Base-by-base conservation (phyloP, 306 rosid species). In the Rosa rugosa region DNA sequence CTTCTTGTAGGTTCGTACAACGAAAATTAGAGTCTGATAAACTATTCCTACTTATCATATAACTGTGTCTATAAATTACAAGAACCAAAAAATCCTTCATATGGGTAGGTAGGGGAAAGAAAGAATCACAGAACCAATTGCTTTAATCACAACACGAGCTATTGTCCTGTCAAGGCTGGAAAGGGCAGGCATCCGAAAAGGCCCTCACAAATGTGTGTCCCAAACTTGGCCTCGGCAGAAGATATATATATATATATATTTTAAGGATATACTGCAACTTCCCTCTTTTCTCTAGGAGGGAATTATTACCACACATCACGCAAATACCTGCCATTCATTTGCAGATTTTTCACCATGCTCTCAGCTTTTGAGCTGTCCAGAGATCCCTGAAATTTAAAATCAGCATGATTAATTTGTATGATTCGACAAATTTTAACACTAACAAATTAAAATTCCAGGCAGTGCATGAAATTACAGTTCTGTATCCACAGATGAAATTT, bases 271-370 rank as follows among this genome's bases (percentile, higher is more conserved):
- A 76, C 68, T 63, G 56, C 59, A 51, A 68, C 46, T 44, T 54
- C 68, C 6, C n/a, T n/a, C 11, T 40, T 3, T 40, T 22, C 51
- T 17, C 41, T 14, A 2, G 67, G 16, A 27, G 14, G 31, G 47
- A 66, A 45, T 82, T 75, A 71, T 92, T 79, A 93, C 99, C 99
- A 96, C 47, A 96, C 98, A 71, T 96, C 99, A 76, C 99, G 98
- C 88, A 93, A 80, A 85, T 96, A 93, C 81, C 98, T 82, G 66
- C 98, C 98, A 66, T 12, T 89, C 87, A 75, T 90, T 85, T 93
- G 98, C 71, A 96, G 91, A 87, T 83, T 93, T 87, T 96, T 96
- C 77, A 96, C 92, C 94, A 91, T 76, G 87, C 92, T 86, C 87
- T 96, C 99, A 11, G 99, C 92, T 87, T 93, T 82, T 62, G 98